Evolutionary conservation across 177 flowering plant genomes (phyloP), one percentile per base, ranked within the genome.

Genomic region (Tripterygium wilfordii): DNA sequence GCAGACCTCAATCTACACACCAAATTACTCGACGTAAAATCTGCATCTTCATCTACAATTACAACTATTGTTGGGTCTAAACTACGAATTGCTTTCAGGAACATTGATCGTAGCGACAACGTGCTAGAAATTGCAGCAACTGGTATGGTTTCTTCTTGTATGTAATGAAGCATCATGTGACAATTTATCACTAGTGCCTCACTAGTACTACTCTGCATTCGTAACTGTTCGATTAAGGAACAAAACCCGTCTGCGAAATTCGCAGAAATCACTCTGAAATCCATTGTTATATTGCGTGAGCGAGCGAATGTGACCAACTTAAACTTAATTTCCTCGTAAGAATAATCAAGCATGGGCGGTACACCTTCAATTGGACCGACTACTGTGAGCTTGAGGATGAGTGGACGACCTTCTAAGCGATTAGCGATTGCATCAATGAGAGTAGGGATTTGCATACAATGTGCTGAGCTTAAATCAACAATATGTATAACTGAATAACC

Each of bases 371-470:
- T 52, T 28, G 68, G 28, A 3, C 69, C 72, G 2, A 78, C 77
- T 0, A 88, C 85, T 0, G 96, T 88, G 49, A 92, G 85, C 45
- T 70, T 76, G 13, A n/a, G n/a, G n/a, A 86, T 22, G 2, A 79
- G 41, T 1, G 84, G 92, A 2, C 84, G 89, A 1, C 55, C 72
- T 25, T 78, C 85, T 1, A 63, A 62, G 0, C 85, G 77, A 10
- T 49, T 72, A 1, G 94, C 67, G 3, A 92, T 64, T 3, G 91
- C 70, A 32, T 92, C 98, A 12, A 92, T 75, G 9, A 92, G 68
- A 0, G 98, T 92, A 0, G 98, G 98, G 25, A 84, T 82, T 56
- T 92, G 98, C 96, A 92, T 86, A 80, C 98, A 92, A 42, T 86
- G 96, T 0, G 96, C 79, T 4, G 68, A 55, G 60, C 98, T 84